Percentiles rank a stretch among this genome's conserved stretches.
Conservation (phyloP, 306 rosid species). For the Malus domestica region ASM211411v1 NC_041795.1:19926501-19927000, state of each 20-base stretch:
- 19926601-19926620: constrained; percentile 65
- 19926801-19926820: background rate
- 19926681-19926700: constrained; percentile 90
- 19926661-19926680: constrained; percentile 98
- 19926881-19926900: background rate
- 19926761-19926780: background rate
- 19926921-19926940: constrained; percentile 95
- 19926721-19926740: background rate
- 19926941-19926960: constrained; percentile 93
- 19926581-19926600: background rate
- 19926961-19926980: constrained; percentile 73
- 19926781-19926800: background rate
- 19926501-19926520: background rate
- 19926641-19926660: constrained; percentile 98
- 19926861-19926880: background rate
- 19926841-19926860: background rate
- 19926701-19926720: constrained; percentile 1
- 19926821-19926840: background rate
- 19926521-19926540: background rate
- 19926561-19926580: too few relatives aligned
- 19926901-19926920: constrained; percentile 35
- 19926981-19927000: constrained; percentile 80
- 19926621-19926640: constrained; percentile 93
- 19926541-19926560: background rate
- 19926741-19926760: background rate